Base-by-base conservation (phyloP, 306 rosid species). In the Prunus campanulata region DNA sequence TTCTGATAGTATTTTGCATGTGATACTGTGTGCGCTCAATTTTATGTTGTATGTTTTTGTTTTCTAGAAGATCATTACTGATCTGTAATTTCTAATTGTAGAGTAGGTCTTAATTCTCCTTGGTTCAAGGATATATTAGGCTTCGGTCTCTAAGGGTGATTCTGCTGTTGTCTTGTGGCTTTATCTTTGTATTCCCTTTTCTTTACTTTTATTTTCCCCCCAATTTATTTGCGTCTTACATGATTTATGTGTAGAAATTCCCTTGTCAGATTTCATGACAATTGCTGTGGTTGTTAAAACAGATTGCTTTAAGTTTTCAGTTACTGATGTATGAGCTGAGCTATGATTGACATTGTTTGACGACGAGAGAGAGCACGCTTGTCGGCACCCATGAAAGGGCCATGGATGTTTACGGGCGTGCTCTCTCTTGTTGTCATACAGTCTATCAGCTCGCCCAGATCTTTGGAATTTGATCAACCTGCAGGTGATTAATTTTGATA, bases 321-420 rank as follows among this genome's bases (percentile, higher is more conserved):
- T 44, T 67, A 12, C 22, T 24, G 5, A 14, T 44, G 18, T 25
- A 25, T 29, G 25, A 16, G 4, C 55, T 44, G 24, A 15, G 52
- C 32, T 24, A 66, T 29, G 6, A 55, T 32, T 77, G 67, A 49
- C 15, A 30, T 20, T 56, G 66, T 57, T 6, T 82, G 85, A 78
- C 79, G 66, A 60, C 10, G 82, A 78, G 85, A 82, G 82, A 78
- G 82, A 78, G 79, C 82, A 78, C 82, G 64, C 79, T 77, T 68
- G 82, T 82, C 39, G 14, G 61, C 75, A 74, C 51, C 39, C 76
- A 73, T 78, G 82, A 6, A 30, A 44, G 0, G 15, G 51, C 6
- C 76, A 42, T 82, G 76, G 25, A 14, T 78, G 85, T 78, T 32
- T 74, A 78, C 82, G 1, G 22, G 79, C 77, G 80, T 82, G 85